Conservation (phyloP, 2,329 filamentous ascomycete species). For the Biscogniauxia mediterranea region DNA sequence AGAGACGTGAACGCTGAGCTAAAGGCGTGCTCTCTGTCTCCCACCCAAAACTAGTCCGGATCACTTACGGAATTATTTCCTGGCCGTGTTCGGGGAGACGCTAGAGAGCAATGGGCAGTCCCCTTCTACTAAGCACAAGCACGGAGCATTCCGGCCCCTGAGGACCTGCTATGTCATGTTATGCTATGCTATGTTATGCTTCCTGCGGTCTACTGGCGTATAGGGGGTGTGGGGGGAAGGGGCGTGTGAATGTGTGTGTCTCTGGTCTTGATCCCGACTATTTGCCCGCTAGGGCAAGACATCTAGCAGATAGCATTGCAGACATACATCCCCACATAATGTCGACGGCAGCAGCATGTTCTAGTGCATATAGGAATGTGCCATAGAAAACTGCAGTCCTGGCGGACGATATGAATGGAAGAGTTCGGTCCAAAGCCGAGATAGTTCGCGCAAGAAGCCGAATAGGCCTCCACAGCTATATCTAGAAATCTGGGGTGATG, state of each 20-base stretch:
- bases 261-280: conserved; percentile 11
- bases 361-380: conserved; percentile 4
- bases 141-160: conserved; percentile 28
- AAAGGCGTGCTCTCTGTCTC: conserved; percentile 10
- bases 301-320: conserved; percentile 13
- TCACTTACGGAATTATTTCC: conserved; percentile 18
- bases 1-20: conserved; percentile 11
- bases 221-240: background rate
- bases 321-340: conserved; percentile 12
- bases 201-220: conserved; percentile 4
- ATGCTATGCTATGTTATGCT: conserved; percentile 16
- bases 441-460: conserved; percentile 15
- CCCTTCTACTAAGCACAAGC: conserved; percentile 18
- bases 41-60: conserved; percentile 16
- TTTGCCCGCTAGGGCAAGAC: conserved; percentile 19
- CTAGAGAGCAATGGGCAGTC: conserved; percentile 9
- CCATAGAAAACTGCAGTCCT: background rate
- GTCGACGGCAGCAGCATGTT: conserved; percentile 8
- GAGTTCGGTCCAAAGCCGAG: conserved; percentile 12
- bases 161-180: conserved; percentile 7
- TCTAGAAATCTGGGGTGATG: conserved; percentile 8
- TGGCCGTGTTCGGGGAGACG: conserved; percentile 27
- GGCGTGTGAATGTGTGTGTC: conserved; percentile 8
- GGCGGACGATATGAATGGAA: conserved; percentile 6
- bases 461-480: conserved; percentile 13